Evolutionary conservation across 2,329 filamentous ascomycete genomes (phyloP).

Genomic region (Blastomyces parvus): DNA sequence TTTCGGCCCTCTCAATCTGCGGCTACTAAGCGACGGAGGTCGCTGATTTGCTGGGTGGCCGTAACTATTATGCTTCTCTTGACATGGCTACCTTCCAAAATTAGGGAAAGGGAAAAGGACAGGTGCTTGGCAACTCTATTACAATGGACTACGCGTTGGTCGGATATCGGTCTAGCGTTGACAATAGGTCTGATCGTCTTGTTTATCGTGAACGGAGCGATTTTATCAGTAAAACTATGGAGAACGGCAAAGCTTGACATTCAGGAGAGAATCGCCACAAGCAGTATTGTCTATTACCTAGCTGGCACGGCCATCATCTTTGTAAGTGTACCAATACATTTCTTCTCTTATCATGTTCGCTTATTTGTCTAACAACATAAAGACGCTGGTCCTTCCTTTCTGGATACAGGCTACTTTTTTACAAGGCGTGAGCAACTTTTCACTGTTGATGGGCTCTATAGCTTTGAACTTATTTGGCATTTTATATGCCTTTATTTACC

Average conservation of each 20-base stretch:
- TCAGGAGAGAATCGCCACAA: constrained; percentile 19
- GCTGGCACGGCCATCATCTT: constrained; percentile 17
- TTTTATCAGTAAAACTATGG: constrained; percentile 16
- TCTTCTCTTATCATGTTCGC: neutral
- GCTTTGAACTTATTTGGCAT: constrained; percentile 21
- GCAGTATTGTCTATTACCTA: constrained; percentile 22
- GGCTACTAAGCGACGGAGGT: constrained; percentile 15
- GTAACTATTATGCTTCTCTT: constrained; percentile 15
- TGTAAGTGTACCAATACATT: constrained; percentile 14
- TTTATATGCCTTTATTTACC: constrained; percentile 18
- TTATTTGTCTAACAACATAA: neutral
- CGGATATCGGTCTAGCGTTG: constrained; percentile 18
- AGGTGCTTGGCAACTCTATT: constrained; percentile 17
- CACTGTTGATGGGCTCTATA: constrained; percentile 18
- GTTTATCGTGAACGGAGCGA: constrained; percentile 15
- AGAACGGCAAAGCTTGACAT: constrained; percentile 16
- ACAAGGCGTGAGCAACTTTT: constrained; percentile 8
- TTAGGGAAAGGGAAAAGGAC: constrained; percentile 11
- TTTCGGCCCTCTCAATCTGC: constrained; percentile 13
- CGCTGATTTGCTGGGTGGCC: constrained; percentile 16
- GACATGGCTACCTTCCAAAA: constrained; percentile 19
- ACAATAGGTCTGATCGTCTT: constrained; percentile 16
- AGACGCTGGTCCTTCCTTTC: constrained; percentile 20
- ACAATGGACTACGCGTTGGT: constrained; percentile 16
- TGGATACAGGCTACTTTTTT: constrained; percentile 14